These are phyloP conservation scores for Capsicum rhomboideum DNA, from an alignment of 257 asterid species.

Conservation along the genomic window DNA sequence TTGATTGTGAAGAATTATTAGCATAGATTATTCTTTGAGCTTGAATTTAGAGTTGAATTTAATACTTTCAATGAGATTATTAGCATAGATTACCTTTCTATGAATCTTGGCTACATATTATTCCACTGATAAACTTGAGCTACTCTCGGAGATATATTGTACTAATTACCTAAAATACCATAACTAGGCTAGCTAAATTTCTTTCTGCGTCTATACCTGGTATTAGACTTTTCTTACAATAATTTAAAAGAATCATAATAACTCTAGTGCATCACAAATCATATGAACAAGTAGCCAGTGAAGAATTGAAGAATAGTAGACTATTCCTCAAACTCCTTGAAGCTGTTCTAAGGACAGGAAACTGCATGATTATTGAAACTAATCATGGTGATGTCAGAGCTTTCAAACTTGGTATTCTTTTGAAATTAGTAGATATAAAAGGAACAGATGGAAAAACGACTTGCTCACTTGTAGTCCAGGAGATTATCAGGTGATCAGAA, in stretches of 20 bases:
- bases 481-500: conserved; percentile 83
- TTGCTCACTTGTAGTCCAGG: conserved; percentile 96
- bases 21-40: too few species aligned
- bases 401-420: conserved; percentile 78
- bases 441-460: conserved; percentile 93
- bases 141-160: background rate
- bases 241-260: background rate
- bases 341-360: conserved; percentile 90
- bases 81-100: background rate
- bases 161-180: background rate
- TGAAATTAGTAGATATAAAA: conserved; percentile 78
- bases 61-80: background rate
- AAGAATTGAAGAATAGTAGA: conserved; percentile 82
- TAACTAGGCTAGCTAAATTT: background rate
- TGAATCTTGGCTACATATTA: background rate
- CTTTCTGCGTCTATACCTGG: background rate
- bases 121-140: background rate
- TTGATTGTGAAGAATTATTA: too few species aligned
- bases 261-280: conserved; percentile 1
- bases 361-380: conserved; percentile 91
- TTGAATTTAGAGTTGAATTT: background rate
- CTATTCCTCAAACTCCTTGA: conserved; percentile 89
- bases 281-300: conserved; percentile 70
- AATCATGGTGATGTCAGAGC: conserved; percentile 88
- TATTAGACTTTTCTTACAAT: background rate